These are phyloP conservation scores for Phragmites australis DNA, from an alignment of 176 grass and related monocot genomes.

Conservation along the genomic window DNA sequence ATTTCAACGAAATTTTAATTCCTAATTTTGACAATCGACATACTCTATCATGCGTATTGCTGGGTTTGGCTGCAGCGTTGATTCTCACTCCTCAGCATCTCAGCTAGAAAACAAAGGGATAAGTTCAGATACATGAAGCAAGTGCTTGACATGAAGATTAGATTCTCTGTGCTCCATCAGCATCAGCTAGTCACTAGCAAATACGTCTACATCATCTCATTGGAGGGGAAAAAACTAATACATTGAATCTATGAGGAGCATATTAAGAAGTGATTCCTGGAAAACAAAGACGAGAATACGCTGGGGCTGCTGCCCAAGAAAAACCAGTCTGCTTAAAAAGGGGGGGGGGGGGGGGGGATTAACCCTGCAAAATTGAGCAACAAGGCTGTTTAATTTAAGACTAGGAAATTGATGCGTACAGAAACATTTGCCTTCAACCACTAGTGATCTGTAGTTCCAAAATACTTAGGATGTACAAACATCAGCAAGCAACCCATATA, in stretches of 20 bases:
- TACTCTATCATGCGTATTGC: no score
- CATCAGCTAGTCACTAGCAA: not conserved
- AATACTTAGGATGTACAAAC: constrained; percentile 63
- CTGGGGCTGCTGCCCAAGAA: constrained; percentile 44
- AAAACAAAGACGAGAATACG: constrained; percentile 64
- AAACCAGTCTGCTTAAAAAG: no score
- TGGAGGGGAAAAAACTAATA: no score
- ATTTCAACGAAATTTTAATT: no score
- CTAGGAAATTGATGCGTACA: constrained; percentile 6
- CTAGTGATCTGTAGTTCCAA: not conserved
- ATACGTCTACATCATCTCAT: not conserved
- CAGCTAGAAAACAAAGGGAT: not conserved
- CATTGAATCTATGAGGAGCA: constrained; percentile 53
- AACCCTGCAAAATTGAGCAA: constrained; percentile 48
- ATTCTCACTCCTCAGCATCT: no score
- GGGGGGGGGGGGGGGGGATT: no score
- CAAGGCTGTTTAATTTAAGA: not conserved
- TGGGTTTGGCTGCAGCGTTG: no score
- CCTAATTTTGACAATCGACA: no score
- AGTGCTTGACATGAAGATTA: not conserved
- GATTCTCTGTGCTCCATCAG: not conserved
- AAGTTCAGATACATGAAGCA: not conserved
- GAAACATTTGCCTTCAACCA: constrained; percentile 7
- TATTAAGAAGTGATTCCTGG: constrained; percentile 60
- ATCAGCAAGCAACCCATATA: constrained; percentile 61